Evolutionary conservation across 257 asterid genomes (phyloP).

Genomic region (Mentha longifolia): DNA sequence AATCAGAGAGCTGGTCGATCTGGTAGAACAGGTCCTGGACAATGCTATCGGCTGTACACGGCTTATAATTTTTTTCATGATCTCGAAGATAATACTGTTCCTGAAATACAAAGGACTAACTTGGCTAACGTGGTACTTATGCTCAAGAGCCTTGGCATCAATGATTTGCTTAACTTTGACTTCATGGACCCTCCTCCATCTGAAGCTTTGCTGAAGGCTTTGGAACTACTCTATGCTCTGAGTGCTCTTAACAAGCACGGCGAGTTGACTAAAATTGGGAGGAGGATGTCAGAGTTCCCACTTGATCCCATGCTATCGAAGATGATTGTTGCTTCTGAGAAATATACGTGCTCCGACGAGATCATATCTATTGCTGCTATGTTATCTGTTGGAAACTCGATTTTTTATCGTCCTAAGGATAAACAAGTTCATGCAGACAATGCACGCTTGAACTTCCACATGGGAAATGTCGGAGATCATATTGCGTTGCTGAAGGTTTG

Average conservation of each 20-base stretch:
- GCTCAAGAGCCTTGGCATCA: constrained; percentile 94
- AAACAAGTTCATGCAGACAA: constrained; percentile 96
- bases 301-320: constrained; percentile 95
- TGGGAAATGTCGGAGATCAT: constrained; percentile 97
- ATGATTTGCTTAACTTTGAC: constrained; percentile 84
- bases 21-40: constrained; percentile 97
- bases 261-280: constrained; percentile 81
- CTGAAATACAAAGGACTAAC: constrained; percentile 95
- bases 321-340: constrained; percentile 94
- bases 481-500: constrained; percentile 80
- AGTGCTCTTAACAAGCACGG: constrained; percentile 92
- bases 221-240: constrained; percentile 84
- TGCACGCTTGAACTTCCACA: constrained; percentile 87
- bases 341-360: constrained; percentile 82
- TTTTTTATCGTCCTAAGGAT: constrained; percentile 92
- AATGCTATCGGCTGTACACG: constrained; percentile 86
- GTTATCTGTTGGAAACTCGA: constrained; percentile 91
- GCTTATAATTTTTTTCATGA: constrained; percentile 72
- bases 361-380: constrained; percentile 90
- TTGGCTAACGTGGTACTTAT: constrained; percentile 86
- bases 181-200: constrained; percentile 99
- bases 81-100: constrained; percentile 89
- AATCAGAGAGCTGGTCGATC: constrained; percentile 97
- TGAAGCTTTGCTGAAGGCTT: constrained; percentile 89
- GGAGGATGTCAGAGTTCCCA: constrained; percentile 98